Base-by-base conservation (phyloP, 1,284 basidiomycete genomes). In the Apiotrichum domesticum region DNA sequence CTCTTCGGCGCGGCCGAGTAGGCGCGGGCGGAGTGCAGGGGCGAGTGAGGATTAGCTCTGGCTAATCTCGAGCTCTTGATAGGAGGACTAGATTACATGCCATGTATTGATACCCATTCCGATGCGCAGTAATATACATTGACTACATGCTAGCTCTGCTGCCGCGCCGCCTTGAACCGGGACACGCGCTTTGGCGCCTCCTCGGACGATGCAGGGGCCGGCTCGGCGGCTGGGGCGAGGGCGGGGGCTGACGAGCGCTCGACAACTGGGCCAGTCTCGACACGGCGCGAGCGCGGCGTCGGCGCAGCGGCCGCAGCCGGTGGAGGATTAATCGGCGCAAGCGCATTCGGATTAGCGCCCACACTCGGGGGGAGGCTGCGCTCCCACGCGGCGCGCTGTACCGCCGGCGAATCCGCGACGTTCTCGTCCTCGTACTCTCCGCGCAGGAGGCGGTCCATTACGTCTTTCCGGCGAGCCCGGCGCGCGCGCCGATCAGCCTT, bases 111-210 rank as follows among this genome's bases (percentile, higher is more conserved):
- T 37, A 43, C 49, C 43, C 45, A 13, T 10, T 37, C 32, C 6
- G 13, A 37, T 34, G 14, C 13, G 29, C 1, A 15, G 15, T n/a
- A 35, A 11, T 21, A 4, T 11, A 13, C 14, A 10, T 35, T 10
- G 5, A 34, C 7, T 6, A 35, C 4, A n/a, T 7, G 6, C 41
- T 13, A 10, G n/a, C 41, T 43, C 41, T 7, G 41, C 63, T 64
- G 62, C 11, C 73, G 62, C 35, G 69, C 69, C 1, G 69, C 69
- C 55, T 73, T 75, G 67, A 75, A 75, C 14, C 67, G 57, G 3
- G 70, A 72, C 2, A 75, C 65, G 11, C 41, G 41, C 59, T 72
- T 73, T 52, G 70, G 72, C 15, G 67, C 61, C 6, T 35, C 47
- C 42, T 46, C 48, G 37, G 32, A 46, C 41, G 54, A 37, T 14